phyloP scores from a whole-genome alignment of 371 early-diverging fungal genomes.

The Circinella minor region DNA sequence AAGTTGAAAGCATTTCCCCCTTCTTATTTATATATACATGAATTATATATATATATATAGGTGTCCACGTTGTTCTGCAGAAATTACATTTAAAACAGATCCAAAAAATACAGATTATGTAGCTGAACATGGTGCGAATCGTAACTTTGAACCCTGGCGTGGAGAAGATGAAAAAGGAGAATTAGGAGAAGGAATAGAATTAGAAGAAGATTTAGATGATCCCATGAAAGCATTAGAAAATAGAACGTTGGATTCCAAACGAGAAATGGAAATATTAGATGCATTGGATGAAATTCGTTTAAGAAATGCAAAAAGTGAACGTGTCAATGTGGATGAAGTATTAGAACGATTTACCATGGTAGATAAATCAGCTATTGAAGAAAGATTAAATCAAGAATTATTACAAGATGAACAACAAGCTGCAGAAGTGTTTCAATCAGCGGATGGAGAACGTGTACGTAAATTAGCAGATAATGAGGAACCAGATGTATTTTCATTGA shows the following conservation, averaged over 20 bases:
- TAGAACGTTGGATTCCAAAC: slow-evolving; percentile 88
- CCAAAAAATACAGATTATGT: slow-evolving; percentile 96
- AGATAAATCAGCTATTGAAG: slow-evolving; percentile 43
- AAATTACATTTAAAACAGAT: slow-evolving; percentile 98
- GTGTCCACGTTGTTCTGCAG: slow-evolving; percentile 94
- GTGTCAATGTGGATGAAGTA: slow-evolving; percentile 70
- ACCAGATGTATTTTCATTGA: slow-evolving; percentile 50
- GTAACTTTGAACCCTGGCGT: slow-evolving; percentile 98
- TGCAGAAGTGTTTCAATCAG: slow-evolving; percentile 67
- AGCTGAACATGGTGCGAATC: slow-evolving; percentile 90
- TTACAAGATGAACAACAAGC: slow-evolving; percentile 74
- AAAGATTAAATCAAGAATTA: slow-evolving; percentile 57
- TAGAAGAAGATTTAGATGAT: slow-evolving; percentile 83
- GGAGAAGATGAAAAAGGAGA: slow-evolving; percentile 65
- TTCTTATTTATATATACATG: no score
- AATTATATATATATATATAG: slow-evolving; percentile 28
- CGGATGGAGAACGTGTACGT: slow-evolving; percentile 73
- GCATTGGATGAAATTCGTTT: slow-evolving; percentile 94
- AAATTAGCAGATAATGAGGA: slow-evolving; percentile 63
- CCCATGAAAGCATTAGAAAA: slow-evolving; percentile 95
- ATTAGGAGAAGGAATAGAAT: slow-evolving; percentile 40
- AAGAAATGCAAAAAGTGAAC: slow-evolving; percentile 83
- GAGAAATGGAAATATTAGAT: slow-evolving; percentile 97
- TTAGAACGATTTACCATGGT: slow-evolving; percentile 55
- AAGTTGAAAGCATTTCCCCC: no score